A percentile compares a stretch with the other conserved stretches of the same genome.
phyloP scores from a whole-genome alignment of 805 yeast species.

The Jamesozyma spencerorum region DNA sequence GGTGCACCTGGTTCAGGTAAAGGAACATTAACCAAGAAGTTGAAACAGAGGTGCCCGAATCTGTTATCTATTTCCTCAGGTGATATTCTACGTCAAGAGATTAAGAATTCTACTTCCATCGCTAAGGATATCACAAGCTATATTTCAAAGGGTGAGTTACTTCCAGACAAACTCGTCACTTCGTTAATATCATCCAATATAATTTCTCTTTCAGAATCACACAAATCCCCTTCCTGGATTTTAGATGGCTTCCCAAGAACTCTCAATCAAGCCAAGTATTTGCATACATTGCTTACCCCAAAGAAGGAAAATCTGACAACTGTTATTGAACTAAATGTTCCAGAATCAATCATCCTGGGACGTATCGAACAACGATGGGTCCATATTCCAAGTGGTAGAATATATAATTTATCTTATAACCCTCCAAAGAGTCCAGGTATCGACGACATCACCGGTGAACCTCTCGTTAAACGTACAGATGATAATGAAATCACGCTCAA shows the following conservation, averaged over 20 bases:
- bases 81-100: constrained; percentile 66
- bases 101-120: constrained; percentile 41
- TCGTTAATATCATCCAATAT: constrained; percentile 32
- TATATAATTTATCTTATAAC: constrained; percentile 76
- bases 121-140: constrained; percentile 49
- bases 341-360: constrained; percentile 69
- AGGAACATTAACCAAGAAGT: constrained; percentile 73
- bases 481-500: constrained; percentile 70
- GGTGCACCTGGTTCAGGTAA: constrained; percentile 98
- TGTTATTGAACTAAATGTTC: constrained; percentile 83
- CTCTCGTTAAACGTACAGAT: constrained; percentile 68
- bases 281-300: constrained; percentile 27
- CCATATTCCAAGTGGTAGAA: constrained; percentile 75
- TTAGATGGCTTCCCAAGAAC: constrained; percentile 93
- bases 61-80: constrained; percentile 71
- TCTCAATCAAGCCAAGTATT: constrained; percentile 58
- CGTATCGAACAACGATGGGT: constrained; percentile 82
- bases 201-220: constrained; percentile 23
- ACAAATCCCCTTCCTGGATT: constrained; percentile 48
- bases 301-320: constrained; percentile 45
- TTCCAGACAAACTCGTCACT: constrained; percentile 68
- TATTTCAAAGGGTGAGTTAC: constrained; percentile 54
- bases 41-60: constrained; percentile 44
- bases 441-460: constrained; percentile 89
- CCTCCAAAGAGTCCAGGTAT: constrained; percentile 77